Base-by-base conservation (phyloP, 2,329 filamentous ascomycete species). In the Capronia americana region DNA sequence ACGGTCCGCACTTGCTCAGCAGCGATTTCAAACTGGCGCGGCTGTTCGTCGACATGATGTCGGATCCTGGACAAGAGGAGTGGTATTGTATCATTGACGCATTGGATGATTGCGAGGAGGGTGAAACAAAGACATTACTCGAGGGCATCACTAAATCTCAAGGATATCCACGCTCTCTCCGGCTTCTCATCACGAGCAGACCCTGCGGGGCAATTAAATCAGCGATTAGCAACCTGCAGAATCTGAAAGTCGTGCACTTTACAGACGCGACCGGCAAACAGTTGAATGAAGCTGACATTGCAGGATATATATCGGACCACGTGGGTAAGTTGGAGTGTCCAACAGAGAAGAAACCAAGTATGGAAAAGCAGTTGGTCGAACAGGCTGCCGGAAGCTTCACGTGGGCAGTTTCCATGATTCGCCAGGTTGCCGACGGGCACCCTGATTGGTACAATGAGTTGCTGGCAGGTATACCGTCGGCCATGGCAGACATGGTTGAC, bases 231-330 rank as follows among this genome's bases (percentile, higher is more conserved):
- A 53, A 26, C 11, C 48, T 26, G 23, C n/a, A 53, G 20, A 53
- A 53, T 12, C 23, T 4, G 48, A 53, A 26, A 14, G 48, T 53
- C 11, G 26, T 53, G 26, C 48, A 53, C 48, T 53, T 53, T 17
- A 53, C 48, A 26, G 26, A 53, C 26, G 6, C 23, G 11, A 5
- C 20, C 6, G 48, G 48, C 48, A 24, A 28, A 17, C 48, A 53
- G 20, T 53, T 53, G 48, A 53, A 53, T n/a, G 48, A 53, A 53
- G 11, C 48, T 17, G 48, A 53, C 48, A 53, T 53, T 53, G 48
- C 20, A 53, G 26, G 3, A 7, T 53, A 53, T 20, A 53, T 53
- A 14, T 28, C 23, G 23, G 20, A 28, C 14, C 48, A 53, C 23
- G 48, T 53, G 4, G 6, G 23, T 28, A 3, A 53, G 23, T 26